A percentile compares a stretch with the other conserved stretches of the same genome.
These are phyloP conservation scores for Penicillium verrucosum DNA, from an alignment of 2,329 filamentous ascomycete genomes.

Conservation along the genomic window DNA sequence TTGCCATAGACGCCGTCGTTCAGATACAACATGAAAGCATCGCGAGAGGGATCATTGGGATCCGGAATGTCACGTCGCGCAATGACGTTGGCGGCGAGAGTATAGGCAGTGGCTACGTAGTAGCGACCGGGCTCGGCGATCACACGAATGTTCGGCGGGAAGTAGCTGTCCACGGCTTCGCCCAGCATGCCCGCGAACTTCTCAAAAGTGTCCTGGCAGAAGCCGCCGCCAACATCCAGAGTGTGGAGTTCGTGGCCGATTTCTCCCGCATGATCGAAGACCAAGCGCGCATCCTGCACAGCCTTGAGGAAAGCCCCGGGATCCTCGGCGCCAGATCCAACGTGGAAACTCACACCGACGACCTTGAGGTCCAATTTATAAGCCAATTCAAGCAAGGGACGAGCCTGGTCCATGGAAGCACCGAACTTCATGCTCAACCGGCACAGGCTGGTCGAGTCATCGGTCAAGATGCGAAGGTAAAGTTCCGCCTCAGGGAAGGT, in stretches of 20 bases:
- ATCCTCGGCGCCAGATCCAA: slow-evolving; percentile 93
- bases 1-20: slow-evolving; percentile 98
- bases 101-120: slow-evolving; percentile 92
- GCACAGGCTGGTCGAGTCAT: slow-evolving; percentile 92
- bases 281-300: slow-evolving; percentile 78
- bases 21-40: slow-evolving; percentile 91
- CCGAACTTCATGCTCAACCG: slow-evolving; percentile 97
- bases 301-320: slow-evolving; percentile 88
- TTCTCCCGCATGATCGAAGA: slow-evolving; percentile 79
- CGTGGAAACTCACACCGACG: slow-evolving; percentile 95
- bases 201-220: slow-evolving; percentile 87
- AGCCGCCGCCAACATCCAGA: slow-evolving; percentile 91
- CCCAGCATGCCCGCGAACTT: slow-evolving; percentile 79
- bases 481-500: slow-evolving; percentile 86
- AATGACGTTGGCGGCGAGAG: slow-evolving; percentile 92
- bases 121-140: slow-evolving; percentile 97
- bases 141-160: slow-evolving; percentile 76
- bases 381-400: slow-evolving; percentile 73
- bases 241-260: slow-evolving; percentile 80
- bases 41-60: slow-evolving; percentile 46
- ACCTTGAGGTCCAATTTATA: slow-evolving; percentile 82
- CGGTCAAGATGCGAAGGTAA: slow-evolving; percentile 90
- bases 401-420: slow-evolving; percentile 77
- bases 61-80: slow-evolving; percentile 85
- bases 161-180: slow-evolving; percentile 78